Evolutionary conservation across 2,329 filamentous ascomycete genomes (phyloP), one percentile per base, ranked within the genome.

Genomic region (Malbranchea zuffiana): DNA sequence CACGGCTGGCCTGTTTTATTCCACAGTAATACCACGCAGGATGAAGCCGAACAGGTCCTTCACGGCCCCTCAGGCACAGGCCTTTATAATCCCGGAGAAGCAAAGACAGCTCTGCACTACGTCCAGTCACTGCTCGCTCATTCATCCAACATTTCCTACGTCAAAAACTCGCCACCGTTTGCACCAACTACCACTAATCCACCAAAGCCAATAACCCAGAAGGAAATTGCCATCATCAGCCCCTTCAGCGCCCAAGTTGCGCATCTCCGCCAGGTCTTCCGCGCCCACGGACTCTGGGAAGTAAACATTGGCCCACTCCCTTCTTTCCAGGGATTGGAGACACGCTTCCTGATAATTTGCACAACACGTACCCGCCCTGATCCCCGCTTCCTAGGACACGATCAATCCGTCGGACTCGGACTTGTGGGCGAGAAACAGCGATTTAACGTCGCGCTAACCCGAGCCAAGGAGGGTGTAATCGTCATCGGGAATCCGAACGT

Each of bases 241-340:
- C 63, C 63, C 4, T 67, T 66, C 44, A 52, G 56, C n/a, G 59
- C 63, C 6, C 64, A 67, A 44, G 64, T 67, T 21, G 52, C 53
- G 25, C 44, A 53, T 6, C 49, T 67, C n/a, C 59, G 64, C 23
- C 39, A 49, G 3, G 24, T 50, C 6, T 58, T 65, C 10, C 54
- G 64, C 6, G 45, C 43, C 33, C 47, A 37, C 16, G 32, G 49
- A 5, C 44, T 63, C 6, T 54, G 55, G 46, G 49, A 54, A 17
- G 53, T 67, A 5, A 66, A 66, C 34, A 62, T 67, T 28, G 64
- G 64, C 2, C 64, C 64, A 2, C 47, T 65, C 21, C 64, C 66
- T 40, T 63, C 62, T 13, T 67, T 66, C 33, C 64, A 67, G 41
- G 64, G 64, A 0, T 50, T 66, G 4, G 64, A 67, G 44, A 59